Evolutionary conservation across 257 asterid species (phyloP), one percentile per base, ranked within the genome.

Genomic region (Plectranthus barbatus): DNA sequence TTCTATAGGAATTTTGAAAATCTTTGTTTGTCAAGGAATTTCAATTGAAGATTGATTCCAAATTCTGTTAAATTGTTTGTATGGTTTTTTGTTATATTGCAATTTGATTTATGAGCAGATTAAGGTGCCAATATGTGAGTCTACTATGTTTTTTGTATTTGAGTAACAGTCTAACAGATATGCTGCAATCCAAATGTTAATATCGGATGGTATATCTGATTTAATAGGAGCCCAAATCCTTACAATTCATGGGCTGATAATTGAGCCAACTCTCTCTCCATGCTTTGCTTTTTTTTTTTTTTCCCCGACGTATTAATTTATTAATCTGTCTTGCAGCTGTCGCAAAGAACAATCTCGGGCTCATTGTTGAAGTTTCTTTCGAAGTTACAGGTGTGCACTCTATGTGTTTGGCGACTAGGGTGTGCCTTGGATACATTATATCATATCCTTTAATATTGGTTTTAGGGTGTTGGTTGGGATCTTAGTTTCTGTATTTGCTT

Each of bases 291-390:
- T 60, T 13, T 61, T n/a, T n/a, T n/a, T n/a, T n/a, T n/a, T n/a
- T n/a, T n/a, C n/a, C n/a, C 40, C 36, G n/a, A 19, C 20, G 59
- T 47, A 15, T 51, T 63, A 45, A 59, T n/a, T 11, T 37, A 52
- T 23, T 55, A 33, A 13, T 70, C 21, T 48, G 9, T 42, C 62
- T 62, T 67, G 74, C 96, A 93, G 99, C 94, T 93, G 47, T 90
- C 99, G 39, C 99, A 93, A 64, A 95, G 99, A 70, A 93, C 99
- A 18, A 70, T 93, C 57, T 76, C 97, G 7, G 96, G 95, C 60
- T 90, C 99, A 19, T 65, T 93, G 73, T 71, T 93, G 72, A 93
- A 90, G 82, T 87, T 87, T 76, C 96, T 91, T 56, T 90, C 99
- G 18, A 93, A 93, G 89, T 87, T 93, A 51, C 99, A 90, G 96